Evolutionary conservation across 495 filamentous ascomycete genomes (phyloP), one percentile per base, ranked within the genome.

Genomic region (Neurospora sp.): DNA sequence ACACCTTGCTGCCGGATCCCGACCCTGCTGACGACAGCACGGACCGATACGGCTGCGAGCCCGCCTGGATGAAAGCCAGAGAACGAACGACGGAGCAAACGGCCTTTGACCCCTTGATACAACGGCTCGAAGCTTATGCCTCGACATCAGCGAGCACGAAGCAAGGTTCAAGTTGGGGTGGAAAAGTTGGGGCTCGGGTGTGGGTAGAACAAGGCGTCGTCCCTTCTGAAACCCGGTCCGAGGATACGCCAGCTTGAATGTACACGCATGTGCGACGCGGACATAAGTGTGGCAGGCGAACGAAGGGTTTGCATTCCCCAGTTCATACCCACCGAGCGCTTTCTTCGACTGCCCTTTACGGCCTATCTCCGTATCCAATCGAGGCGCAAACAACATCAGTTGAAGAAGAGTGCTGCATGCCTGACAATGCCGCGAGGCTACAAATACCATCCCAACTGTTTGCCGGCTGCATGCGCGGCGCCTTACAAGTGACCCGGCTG

Each of bases 161-260:
- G 27, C 45, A 53, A 53, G 9, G 20, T 53, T 53, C n/a, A 27
- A 12, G 3, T 53, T 44, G 42, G 42, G 42, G 42, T 45, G 42
- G 42, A n/a, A 45, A 45, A 45, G 18, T 9, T 20, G 45, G 45
- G 20, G n/a, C 4, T 9, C 4, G n/a, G 45, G 73, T 69, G 70
- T 74, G 72, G 9, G 40, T 22, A 40, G 39, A 74, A 59, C 72
- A 40, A 31, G 40, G 69, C 41, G 20, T 37, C n/a, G 70, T 65
- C 27, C 39, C 41, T 53, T 39, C 35, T 74, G 73, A 74, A 72
- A 74, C 73, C 37, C 45, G 48, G 31, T 40, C 45, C 48, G 48
- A 59, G 5, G 48, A 31, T 59, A 16, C 48, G 48, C 48, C 53
- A 61, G 22, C 16, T 14, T 61, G 53, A 31, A 31, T 61, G 22